Conservation (phyloP, 2,329 filamentous ascomycete genomes). For the Colletotrichum aenigma region DNA sequence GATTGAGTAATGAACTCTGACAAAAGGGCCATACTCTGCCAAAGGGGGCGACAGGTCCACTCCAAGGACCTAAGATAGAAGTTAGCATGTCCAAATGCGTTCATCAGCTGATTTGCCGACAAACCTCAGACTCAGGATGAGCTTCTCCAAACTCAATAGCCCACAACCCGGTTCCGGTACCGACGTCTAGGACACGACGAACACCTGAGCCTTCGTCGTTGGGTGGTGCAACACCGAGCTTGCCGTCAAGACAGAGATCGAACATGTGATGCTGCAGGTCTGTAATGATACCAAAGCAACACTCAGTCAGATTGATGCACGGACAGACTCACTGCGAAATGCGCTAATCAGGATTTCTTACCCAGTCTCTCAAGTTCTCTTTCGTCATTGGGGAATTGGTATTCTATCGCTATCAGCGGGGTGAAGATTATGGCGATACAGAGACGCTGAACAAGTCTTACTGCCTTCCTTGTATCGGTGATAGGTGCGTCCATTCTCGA, state of each 20-base stretch:
- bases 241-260: background rate
- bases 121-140: background rate
- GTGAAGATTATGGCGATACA: background rate
- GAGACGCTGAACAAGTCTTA: background rate
- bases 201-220: background rate
- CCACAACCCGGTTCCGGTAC: background rate
- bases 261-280: background rate
- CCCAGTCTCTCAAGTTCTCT: background rate
- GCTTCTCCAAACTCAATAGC: background rate
- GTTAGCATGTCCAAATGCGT: background rate
- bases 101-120: background rate
- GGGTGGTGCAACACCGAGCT: background rate
- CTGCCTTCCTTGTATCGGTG: conserved; percentile 30
- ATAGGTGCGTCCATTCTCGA: conserved; percentile 30
- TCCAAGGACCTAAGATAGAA: background rate
- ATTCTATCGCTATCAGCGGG: background rate
- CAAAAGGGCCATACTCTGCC: background rate
- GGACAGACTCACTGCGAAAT: too few relatives aligned
- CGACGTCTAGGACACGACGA: background rate
- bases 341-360: background rate
- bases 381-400: background rate
- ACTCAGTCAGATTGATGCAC: too few relatives aligned
- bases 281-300: background rate
- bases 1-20: too few relatives aligned
- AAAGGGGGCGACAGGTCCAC: background rate